Evolutionary conservation across 1,284 basidiomycete species (phyloP).

Genomic region (Phellopilus nigrolimitatus): DNA sequence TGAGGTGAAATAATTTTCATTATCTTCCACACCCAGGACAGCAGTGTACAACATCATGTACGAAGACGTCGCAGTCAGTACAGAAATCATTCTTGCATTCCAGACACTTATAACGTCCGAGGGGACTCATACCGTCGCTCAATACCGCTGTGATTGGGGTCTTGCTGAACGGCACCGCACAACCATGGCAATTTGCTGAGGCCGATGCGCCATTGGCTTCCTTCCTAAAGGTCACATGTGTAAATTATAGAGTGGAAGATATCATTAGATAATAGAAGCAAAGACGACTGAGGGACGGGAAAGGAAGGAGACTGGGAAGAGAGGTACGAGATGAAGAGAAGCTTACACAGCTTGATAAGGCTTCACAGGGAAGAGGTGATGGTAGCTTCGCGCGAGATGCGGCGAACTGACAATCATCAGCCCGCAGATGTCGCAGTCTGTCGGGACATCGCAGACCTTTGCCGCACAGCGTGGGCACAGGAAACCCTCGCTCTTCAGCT

Average conservation of each 20-base stretch:
- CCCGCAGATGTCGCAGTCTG: conserved; percentile 96
- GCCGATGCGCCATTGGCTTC: conserved; percentile 35
- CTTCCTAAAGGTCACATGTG: conserved; percentile 29
- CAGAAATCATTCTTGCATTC: conserved; percentile 53
- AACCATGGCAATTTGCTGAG: conserved; percentile 59
- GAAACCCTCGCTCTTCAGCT: conserved; percentile 87
- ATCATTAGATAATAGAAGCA: background rate
- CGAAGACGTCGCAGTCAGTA: conserved; percentile 60
- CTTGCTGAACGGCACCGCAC: conserved; percentile 57
- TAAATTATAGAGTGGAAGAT: conserved; percentile 11
- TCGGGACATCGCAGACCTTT: conserved; percentile 96
- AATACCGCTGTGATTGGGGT: conserved; percentile 26
- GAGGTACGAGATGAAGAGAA: background rate
- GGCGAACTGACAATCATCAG: conserved; percentile 98
- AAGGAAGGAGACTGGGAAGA: conserved; percentile 10
- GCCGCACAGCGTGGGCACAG: conserved; percentile 90
- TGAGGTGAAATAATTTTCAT: conserved; percentile 22
- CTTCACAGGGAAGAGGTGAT: conserved; percentile 89
- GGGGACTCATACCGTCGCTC: conserved; percentile 66
- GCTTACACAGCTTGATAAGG: conserved; percentile 78
- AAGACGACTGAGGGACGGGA: conserved; percentile 11
- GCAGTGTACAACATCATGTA: conserved; percentile 57
- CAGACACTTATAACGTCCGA: conserved; percentile 74
- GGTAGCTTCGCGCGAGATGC: conserved; percentile 93
- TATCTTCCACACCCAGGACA: conserved; percentile 51